Conservation (phyloP, 371 early-diverging fungal species). For the Dichotomocladium elegans region DNA sequence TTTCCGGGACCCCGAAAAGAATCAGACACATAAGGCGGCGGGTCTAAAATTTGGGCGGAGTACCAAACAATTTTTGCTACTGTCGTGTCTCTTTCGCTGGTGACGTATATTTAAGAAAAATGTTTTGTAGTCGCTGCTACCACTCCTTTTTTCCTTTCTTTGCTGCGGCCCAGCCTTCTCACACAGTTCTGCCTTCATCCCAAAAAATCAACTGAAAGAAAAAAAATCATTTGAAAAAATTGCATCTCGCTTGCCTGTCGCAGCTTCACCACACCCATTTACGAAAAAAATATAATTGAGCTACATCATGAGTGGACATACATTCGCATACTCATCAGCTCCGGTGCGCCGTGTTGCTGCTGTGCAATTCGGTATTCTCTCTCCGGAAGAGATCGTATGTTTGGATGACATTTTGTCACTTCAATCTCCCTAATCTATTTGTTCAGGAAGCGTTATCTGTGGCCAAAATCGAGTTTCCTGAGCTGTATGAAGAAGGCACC, state of each 20-base stretch:
- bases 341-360: slow-evolving; percentile 85
- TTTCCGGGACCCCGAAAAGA: no score
- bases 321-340: slow-evolving; percentile 81
- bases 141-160: background rate
- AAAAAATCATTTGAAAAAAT: no score
- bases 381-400: slow-evolving; percentile 94
- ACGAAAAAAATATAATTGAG: background rate
- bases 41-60: no score
- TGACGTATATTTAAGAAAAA: background rate
- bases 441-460: slow-evolving; percentile 94
- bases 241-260: background rate
- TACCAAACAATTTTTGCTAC: no score
- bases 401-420: slow-evolving; percentile 1
- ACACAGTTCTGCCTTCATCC: background rate
- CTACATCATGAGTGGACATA: slow-evolving; percentile 49
- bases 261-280: background rate
- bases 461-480: slow-evolving; percentile 93
- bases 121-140: background rate
- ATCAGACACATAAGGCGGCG: no score
- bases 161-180: background rate
- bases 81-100: no score
- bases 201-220: background rate
- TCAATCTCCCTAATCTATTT: slow-evolving; percentile 11
- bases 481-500: slow-evolving; percentile 91
- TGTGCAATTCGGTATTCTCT: slow-evolving; percentile 96